Evolutionary conservation across 257 asterid genomes (phyloP).

Genomic region (Penstemon davidsonii): DNA sequence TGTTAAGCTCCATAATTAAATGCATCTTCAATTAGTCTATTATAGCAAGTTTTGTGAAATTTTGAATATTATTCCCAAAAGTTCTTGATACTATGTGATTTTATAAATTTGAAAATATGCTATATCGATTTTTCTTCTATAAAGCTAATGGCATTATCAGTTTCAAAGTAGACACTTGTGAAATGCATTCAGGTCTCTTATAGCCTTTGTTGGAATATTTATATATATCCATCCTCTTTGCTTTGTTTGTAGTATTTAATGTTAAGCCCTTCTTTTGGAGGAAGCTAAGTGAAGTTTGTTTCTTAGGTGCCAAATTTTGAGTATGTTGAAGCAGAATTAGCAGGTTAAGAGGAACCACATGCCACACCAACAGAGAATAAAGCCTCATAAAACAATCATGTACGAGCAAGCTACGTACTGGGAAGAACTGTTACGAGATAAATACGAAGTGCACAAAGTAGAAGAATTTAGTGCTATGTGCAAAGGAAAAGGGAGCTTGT

Average conservation of each 20-base stretch:
- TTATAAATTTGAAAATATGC: too few relatives aligned
- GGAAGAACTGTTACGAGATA: conserved; percentile 91
- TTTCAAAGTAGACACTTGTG: too few relatives aligned
- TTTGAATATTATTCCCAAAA: too few relatives aligned
- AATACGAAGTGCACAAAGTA: conserved; percentile 74
- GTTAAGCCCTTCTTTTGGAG: neutral
- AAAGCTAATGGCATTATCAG: too few relatives aligned
- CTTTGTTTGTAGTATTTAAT: neutral
- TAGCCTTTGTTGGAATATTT: too few relatives aligned
- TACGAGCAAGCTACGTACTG: conserved; percentile 60
- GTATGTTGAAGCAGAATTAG: conserved; percentile 68
- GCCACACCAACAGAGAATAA: conserved; percentile 52
- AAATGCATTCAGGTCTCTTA: too few relatives aligned
- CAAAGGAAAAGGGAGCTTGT: conserved; percentile 80
- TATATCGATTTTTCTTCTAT: too few relatives aligned
- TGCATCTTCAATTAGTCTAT: too few relatives aligned
- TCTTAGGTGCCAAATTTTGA: conserved; percentile 92
- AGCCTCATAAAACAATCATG: conserved; percentile 64
- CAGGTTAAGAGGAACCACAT: conserved; percentile 69
- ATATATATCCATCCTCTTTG: too few relatives aligned
- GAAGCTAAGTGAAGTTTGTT: conserved; percentile 25
- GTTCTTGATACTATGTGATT: too few relatives aligned
- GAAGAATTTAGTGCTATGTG: conserved; percentile 93
- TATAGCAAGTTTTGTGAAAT: too few relatives aligned
- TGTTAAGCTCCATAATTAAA: too few relatives aligned